Evolutionary conservation across 1,139 yeast genomes (phyloP), one percentile per base, ranked within the genome.

Genomic region (Taphrina flavorubra): DNA sequence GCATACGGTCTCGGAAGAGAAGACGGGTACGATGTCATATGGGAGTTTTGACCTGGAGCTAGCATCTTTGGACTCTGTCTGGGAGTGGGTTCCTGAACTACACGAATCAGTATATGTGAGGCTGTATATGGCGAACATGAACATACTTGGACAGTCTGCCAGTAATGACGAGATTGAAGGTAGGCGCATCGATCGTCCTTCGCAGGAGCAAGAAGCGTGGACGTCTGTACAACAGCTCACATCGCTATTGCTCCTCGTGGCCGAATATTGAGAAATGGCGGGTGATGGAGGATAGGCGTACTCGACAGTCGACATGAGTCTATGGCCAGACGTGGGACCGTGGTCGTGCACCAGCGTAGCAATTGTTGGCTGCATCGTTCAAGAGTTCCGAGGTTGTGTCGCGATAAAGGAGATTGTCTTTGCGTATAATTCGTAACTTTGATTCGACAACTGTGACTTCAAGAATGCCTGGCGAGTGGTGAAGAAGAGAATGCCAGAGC

Each of bases 131-230:
- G 14, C 16, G 37, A 6, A 51, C 39, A 18, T 40, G 31, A 25
- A 34, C 59, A 18, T 56, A 56, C 60, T 44, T 31, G 62, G 62
- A 44, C 62, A 58, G 20, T 49, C 51, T 16, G 67, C 67, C 16
- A 63, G 61, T n/a, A 63, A 34, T 13, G 61, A 31, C 14, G 67
- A 53, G 36, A 63, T 63, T 31, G 61, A 55, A 1, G 67, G 67
- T 20, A 63, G 31, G 1, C 61, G 53, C 20, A 49, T 46, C 39
- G 59, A 40, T 10, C 51, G 51, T 6, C 25, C 25, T 8, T 62
- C 66, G 37, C 66, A 62, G 40, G 31, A 31, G 37, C 56, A 36
- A 14, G 57, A 14, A 8, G 44, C n/a, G 16, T 62, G 51, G 13
- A 20, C 31, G 11, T 58, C 62, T 16, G 62, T 6, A 44, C 53